Conservation (phyloP, 1,139 yeast species). For the Saccharomyces uvarum region DNA sequence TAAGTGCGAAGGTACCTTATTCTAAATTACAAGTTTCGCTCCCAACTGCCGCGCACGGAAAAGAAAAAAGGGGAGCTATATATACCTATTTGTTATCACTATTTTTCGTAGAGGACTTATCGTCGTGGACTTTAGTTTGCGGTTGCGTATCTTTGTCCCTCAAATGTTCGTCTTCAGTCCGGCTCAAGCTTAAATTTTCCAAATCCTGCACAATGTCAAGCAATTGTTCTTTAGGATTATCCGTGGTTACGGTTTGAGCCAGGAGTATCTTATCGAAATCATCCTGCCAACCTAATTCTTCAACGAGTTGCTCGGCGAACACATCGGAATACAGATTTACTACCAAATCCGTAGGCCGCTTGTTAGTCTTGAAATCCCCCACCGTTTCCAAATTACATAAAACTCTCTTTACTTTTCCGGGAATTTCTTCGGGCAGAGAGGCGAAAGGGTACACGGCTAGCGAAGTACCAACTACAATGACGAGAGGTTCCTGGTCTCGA, state of each 20-base stretch:
- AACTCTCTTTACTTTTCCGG: slow-evolving; percentile 44
- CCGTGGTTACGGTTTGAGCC: slow-evolving; percentile 12
- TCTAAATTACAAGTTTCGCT: neutral
- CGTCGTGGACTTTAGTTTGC: neutral
- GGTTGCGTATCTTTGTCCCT: neutral
- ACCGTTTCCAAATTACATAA: slow-evolving; percentile 69
- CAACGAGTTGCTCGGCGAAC: slow-evolving; percentile 47
- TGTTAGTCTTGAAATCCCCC: slow-evolving; percentile 54
- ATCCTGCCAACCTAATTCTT: slow-evolving; percentile 55
- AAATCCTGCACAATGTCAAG: slow-evolving; percentile 14
- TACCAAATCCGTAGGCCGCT: slow-evolving; percentile 53
- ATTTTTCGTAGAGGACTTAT: neutral
- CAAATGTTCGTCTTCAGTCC: neutral
- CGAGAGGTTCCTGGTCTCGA: slow-evolving; percentile 46
- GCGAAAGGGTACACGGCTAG: slow-evolving; percentile 89
- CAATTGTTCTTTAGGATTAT: slow-evolving; percentile 18
- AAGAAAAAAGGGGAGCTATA: neutral
- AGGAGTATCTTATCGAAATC: slow-evolving; percentile 39
- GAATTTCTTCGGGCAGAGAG: slow-evolving; percentile 60
- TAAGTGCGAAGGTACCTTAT: no score
- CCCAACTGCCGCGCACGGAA: neutral
- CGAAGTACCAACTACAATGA: slow-evolving; percentile 88
- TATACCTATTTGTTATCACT: neutral
- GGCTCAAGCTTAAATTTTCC: slow-evolving; percentile 7
- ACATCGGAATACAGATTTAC: slow-evolving; percentile 57